phyloP scores from a whole-genome alignment of 495 filamentous ascomycete species.

The Penicillium waksmanii region DNA sequence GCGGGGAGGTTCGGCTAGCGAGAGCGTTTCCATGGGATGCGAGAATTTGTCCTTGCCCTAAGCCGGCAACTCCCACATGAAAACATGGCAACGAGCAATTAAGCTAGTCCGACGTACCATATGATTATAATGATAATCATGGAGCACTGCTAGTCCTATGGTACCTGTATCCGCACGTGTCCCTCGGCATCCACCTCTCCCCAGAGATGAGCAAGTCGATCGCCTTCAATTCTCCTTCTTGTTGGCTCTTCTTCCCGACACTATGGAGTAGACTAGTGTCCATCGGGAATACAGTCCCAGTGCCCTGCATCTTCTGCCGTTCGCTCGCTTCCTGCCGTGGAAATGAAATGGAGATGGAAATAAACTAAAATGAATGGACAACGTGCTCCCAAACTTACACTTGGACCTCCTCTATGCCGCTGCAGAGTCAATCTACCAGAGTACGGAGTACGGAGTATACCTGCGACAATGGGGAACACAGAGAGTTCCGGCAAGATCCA shows the following conservation, averaged over 20 bases:
- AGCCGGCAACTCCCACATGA: constrained; percentile 1
- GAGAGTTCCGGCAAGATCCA: constrained; percentile 5
- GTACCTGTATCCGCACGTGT: neutral
- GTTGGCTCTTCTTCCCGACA: constrained; percentile 3
- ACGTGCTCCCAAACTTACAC: constrained; percentile 7
- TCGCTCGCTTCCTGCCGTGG: constrained; percentile 5
- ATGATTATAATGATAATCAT: neutral
- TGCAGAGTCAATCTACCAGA: neutral
- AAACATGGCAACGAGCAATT: neutral
- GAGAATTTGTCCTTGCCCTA: neutral
- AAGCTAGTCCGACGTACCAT: no score
- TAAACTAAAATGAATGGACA: neutral
- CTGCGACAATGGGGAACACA: neutral
- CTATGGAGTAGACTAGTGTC: neutral
- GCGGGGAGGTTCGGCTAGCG: constrained; percentile 2
- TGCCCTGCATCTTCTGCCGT: neutral
- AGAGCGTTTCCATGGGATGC: neutral
- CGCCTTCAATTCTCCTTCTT: neutral
- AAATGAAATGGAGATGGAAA: neutral
- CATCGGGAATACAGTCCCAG: neutral
- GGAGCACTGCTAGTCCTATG: neutral
- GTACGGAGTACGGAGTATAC: neutral
- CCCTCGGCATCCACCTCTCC: constrained; percentile 3
- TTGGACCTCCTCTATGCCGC: constrained; percentile 1
- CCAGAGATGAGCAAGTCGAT: constrained; percentile 2